Evolutionary conservation across 1,284 basidiomycete species (phyloP).

Genomic region (Dichomitus squalens): DNA sequence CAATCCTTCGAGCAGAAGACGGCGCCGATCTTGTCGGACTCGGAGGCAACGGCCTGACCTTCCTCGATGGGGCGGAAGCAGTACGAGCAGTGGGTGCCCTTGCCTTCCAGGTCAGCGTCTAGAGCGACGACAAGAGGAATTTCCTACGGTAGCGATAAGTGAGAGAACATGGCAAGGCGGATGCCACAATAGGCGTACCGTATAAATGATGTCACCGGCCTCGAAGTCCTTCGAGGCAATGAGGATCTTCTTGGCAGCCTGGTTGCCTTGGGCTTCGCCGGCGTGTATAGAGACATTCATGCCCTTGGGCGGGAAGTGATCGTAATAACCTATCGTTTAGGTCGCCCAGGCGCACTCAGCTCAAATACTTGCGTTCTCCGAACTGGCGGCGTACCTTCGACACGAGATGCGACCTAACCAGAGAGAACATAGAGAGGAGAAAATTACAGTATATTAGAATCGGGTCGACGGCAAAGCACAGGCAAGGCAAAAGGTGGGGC

Average conservation of each 20-base stretch:
- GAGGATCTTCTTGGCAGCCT: conserved; percentile 52
- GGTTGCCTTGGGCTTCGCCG: conserved; percentile 43
- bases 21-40: conserved; percentile 54
- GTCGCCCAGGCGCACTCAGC: conserved; percentile 23
- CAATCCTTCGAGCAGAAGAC: conserved; percentile 77
- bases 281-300: conserved; percentile 61
- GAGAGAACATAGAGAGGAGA: conserved; percentile 31
- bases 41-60: conserved; percentile 44
- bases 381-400: conserved; percentile 69
- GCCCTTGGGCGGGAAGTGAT: conserved; percentile 68
- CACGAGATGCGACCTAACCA: conserved; percentile 62
- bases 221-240: conserved; percentile 68
- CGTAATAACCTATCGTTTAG: conserved; percentile 65
- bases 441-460: conserved; percentile 66
- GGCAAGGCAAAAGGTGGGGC: conserved; percentile 19
- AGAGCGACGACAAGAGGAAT: conserved; percentile 67
- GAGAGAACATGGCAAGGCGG: neutral
- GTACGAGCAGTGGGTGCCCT: conserved; percentile 69
- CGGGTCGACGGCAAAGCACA: conserved; percentile 28
- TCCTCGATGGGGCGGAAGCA: conserved; percentile 62
- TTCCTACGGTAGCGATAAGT: conserved; percentile 49
- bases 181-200: conserved; percentile 41
- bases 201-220: conserved; percentile 75
- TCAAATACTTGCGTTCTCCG: conserved; percentile 22
- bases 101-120: conserved; percentile 67